These are phyloP conservation scores for Didymella keratinophila DNA, from an alignment of 2,329 filamentous ascomycete species.

Conservation along the genomic window DNA sequence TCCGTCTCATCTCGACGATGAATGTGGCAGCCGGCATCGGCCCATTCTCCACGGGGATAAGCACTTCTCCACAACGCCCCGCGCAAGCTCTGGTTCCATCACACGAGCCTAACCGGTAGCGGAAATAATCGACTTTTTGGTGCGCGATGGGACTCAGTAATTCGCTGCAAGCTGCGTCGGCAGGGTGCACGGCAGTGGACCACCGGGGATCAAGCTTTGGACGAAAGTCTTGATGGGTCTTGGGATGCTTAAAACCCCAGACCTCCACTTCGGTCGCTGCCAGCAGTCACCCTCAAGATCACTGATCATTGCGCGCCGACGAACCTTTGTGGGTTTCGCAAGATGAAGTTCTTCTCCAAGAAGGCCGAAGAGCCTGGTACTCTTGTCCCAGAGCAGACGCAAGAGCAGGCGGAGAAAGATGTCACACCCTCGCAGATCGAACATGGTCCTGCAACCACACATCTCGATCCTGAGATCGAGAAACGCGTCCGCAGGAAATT, in stretches of 20 bases:
- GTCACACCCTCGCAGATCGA: conserved; percentile 14
- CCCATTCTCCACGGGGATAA: conserved; percentile 9
- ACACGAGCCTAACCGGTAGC: background rate
- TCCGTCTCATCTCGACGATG: background rate
- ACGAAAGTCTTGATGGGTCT: background rate
- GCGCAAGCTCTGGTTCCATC: conserved; percentile 1
- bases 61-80: conserved; percentile 10
- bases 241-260: conserved; percentile 8
- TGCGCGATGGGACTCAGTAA: background rate
- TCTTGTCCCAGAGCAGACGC: background rate
- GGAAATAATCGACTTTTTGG: background rate
- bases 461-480: conserved; percentile 33
- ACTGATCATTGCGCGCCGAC: background rate
- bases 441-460: background rate
- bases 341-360: conserved; percentile 3
- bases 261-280: background rate
- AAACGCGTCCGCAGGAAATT: conserved; percentile 41
- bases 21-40: conserved; percentile 1
- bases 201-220: background rate
- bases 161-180: conserved; percentile 8
- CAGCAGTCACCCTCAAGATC: background rate
- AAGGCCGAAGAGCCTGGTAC: background rate
- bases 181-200: background rate
- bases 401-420: conserved; percentile 6
- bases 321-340: background rate